These are phyloP conservation scores for Drosera spatulata DNA, from an alignment of 179 eudicot genomes.

Conservation along the genomic window DNA sequence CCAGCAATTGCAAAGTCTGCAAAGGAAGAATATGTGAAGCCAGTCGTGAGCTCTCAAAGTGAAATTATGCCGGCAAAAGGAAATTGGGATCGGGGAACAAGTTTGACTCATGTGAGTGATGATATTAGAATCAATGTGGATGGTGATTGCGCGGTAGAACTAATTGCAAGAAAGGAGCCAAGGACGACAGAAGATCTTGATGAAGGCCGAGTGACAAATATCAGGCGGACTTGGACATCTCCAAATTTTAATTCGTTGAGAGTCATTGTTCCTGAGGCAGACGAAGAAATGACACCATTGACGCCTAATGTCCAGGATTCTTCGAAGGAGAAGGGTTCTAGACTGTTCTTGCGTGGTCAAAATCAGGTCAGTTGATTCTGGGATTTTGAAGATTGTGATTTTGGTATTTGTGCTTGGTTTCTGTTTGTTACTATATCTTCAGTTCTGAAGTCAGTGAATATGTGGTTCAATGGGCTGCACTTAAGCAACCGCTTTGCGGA, in stretches of 20 bases:
- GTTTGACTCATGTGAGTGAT: conserved; percentile 28
- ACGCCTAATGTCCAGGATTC: conserved; percentile 33
- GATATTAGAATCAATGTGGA: conserved; percentile 21
- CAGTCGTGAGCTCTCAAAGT: conserved; percentile 9
- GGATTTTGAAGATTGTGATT: background rate
- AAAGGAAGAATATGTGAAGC: conserved; percentile 14
- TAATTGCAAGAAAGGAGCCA: conserved; percentile 18
- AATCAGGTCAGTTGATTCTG: conserved; percentile 41
- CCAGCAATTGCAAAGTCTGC: conserved; percentile 22
- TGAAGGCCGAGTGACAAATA: conserved; percentile 24
- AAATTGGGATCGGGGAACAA: conserved; percentile 15
- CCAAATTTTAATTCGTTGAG: conserved; percentile 45
- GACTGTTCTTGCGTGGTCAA: conserved; percentile 22
- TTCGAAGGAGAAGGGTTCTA: conserved; percentile 62
- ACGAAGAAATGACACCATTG: conserved; percentile 16
- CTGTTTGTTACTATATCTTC: background rate
- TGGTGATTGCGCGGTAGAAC: conserved; percentile 14
- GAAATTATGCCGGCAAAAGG: conserved; percentile 12
- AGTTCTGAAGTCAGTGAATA: background rate
- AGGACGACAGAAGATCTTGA: conserved; percentile 25
- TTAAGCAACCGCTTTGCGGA: background rate
- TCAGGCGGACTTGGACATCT: conserved; percentile 41
- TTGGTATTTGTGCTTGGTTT: background rate
- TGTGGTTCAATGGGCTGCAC: background rate
- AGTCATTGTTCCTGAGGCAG: conserved; percentile 35